A percentile compares a stretch with the other conserved stretches of the same genome.
Conservation (phyloP, 352 stramenopile genomes). For the Phytopythium vexans region DNA sequence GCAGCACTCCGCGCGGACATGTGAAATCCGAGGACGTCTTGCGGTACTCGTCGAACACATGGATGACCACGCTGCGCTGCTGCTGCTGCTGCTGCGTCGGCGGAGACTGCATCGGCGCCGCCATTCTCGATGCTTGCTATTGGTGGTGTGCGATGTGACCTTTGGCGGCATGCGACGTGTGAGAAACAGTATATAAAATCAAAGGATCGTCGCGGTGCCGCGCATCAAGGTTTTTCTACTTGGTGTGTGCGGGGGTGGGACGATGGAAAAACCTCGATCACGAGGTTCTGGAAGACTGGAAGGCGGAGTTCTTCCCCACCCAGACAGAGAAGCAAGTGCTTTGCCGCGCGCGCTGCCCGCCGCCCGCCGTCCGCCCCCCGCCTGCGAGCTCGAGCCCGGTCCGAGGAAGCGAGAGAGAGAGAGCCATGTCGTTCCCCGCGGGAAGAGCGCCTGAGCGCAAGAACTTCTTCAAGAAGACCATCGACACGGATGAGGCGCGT, state of each 20-base stretch:
- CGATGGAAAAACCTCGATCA: conserved; percentile 1
- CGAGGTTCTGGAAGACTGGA: conserved; percentile 5
- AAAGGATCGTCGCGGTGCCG: not conserved
- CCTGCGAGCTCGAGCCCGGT: not conserved
- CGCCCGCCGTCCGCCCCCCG: not conserved
- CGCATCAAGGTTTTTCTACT: not conserved
- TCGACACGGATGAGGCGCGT: conserved; percentile 73
- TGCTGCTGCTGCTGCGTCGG: conserved; percentile 1
- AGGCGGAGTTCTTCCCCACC: conserved; percentile 5
- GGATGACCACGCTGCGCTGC: conserved; percentile 71
- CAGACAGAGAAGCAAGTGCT: conserved; percentile 7
- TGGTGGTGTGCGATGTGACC: no score
- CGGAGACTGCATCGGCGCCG: no score
- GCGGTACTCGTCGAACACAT: conserved; percentile 89
- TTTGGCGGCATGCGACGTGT: no score
- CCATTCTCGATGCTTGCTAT: no score
- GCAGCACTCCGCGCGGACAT: conserved; percentile 72
- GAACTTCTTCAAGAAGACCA: conserved; percentile 78
- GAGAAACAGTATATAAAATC: no score
- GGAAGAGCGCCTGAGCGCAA: conserved; percentile 73
- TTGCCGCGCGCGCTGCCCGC: conserved; percentile 4
- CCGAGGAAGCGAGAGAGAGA: conserved; percentile 3
- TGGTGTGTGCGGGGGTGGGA: not conserved
- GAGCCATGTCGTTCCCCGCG: conserved; percentile 62
- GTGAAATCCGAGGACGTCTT: conserved; percentile 85